These are phyloP conservation scores for Pouteria campechiana DNA, from an alignment of 179 eudicot genomes.

Conservation along the genomic window DNA sequence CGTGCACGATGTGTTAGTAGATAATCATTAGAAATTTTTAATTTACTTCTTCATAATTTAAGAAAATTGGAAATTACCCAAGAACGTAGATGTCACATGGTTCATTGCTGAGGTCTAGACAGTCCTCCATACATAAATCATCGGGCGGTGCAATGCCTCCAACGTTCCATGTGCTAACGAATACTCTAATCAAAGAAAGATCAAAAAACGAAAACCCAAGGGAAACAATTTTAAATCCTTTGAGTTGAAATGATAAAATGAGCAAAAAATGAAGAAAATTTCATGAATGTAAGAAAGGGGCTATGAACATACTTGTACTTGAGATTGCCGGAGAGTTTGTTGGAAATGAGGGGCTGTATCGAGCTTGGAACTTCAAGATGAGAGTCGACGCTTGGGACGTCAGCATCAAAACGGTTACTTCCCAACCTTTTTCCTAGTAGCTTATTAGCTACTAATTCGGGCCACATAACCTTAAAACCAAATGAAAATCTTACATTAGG, in stretches of 20 bases:
- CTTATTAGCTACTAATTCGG: constrained; percentile 19
- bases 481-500: neutral
- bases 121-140: constrained; percentile 17
- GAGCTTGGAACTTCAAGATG: constrained; percentile 3
- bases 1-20: too few relatives aligned
- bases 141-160: constrained; percentile 21
- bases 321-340: neutral
- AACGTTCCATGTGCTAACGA: constrained; percentile 26
- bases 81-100: constrained; percentile 30
- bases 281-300: neutral
- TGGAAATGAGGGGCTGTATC: neutral
- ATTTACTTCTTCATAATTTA: too few relatives aligned
- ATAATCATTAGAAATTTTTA: too few relatives aligned
- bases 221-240: neutral
- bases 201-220: neutral
- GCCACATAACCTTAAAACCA: constrained; percentile 19
- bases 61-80: constrained; percentile 32
- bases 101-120: constrained; percentile 13
- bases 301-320: neutral
- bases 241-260: neutral
- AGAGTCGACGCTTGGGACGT: constrained; percentile 8
- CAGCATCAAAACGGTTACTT: constrained; percentile 29
- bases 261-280: too few relatives aligned
- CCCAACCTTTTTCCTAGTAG: constrained; percentile 15
- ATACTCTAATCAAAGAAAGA: constrained; percentile 7